These are phyloP conservation scores for Kwoniella newhampshirensis DNA, from an alignment of 768 basidiomycete genomes.

Conservation along the genomic window DNA sequence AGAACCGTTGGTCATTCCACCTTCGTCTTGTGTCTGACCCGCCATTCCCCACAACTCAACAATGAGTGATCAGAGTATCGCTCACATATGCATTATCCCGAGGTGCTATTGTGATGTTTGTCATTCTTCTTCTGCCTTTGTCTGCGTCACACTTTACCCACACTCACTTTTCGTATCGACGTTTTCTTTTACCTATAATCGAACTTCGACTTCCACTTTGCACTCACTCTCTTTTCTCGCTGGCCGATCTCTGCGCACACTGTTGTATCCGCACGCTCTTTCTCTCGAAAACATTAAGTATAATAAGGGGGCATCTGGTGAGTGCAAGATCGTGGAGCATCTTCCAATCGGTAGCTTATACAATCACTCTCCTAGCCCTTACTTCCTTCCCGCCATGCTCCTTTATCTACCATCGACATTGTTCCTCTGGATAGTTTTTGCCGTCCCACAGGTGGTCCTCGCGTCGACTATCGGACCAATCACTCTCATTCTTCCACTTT, in stretches of 20 bases:
- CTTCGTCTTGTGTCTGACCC: too few relatives aligned
- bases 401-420: neutral
- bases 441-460: slow-evolving; percentile 1
- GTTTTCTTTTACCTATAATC: neutral
- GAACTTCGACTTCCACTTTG: too few relatives aligned
- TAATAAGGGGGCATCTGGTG: neutral
- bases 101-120: too few relatives aligned
- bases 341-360: too few relatives aligned
- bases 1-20: too few relatives aligned
- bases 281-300: neutral
- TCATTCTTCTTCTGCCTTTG: neutral
- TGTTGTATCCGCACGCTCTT: neutral
- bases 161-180: neutral
- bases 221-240: slow-evolving; percentile 6
- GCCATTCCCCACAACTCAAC: too few relatives aligned
- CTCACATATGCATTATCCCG: too few relatives aligned
- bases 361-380: too few relatives aligned
- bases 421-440: neutral
- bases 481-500: slow-evolving; percentile 57
- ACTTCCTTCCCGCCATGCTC: too few relatives aligned
- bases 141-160: neutral
- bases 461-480: slow-evolving; percentile 11
- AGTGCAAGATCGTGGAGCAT: too few relatives aligned
- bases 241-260: slow-evolving; percentile 11
- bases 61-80: too few relatives aligned